These are phyloP conservation scores for Megacollybia marginata DNA, from an alignment of 768 basidiomycete genomes.

Conservation along the genomic window DNA sequence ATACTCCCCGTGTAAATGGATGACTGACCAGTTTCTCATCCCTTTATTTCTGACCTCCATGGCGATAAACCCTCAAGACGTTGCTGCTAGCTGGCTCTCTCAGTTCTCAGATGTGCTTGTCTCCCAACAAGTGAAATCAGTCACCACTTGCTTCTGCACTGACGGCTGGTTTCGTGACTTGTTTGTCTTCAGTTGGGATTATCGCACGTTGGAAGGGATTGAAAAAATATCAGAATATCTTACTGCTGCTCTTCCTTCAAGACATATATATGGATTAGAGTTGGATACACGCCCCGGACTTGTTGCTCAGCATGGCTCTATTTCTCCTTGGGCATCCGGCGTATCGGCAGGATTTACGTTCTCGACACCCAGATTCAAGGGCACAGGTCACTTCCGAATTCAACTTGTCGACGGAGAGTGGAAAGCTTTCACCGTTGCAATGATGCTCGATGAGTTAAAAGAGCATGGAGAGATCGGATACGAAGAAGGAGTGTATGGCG, in stretches of 20 bases:
- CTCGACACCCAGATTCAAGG: constrained; percentile 21
- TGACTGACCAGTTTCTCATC: too few species aligned
- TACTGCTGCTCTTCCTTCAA: constrained; percentile 1
- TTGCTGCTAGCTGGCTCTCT: not conserved
- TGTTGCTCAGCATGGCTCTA: constrained; percentile 10
- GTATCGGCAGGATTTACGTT: constrained; percentile 31
- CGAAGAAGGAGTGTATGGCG: constrained; percentile 14
- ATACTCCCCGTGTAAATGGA: too few species aligned
- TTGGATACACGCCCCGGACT: constrained; percentile 18
- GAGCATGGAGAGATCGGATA: not conserved
- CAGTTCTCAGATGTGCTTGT: not conserved
- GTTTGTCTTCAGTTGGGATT: constrained; percentile 36
- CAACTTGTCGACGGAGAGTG: constrained; percentile 12
- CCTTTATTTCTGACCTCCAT: not conserved
- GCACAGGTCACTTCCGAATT: constrained; percentile 24
- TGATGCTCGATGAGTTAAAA: constrained; percentile 22
- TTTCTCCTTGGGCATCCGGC: constrained; percentile 6
- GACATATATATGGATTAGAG: constrained; percentile 10
- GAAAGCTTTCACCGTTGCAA: constrained; percentile 29
- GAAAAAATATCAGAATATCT: constrained; percentile 27
- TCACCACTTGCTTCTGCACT: constrained; percentile 18
- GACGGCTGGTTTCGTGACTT: constrained; percentile 34
- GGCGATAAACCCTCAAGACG: not conserved
- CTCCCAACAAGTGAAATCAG: constrained; percentile 9
- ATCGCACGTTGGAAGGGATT: constrained; percentile 25